Base-by-base conservation (phyloP, 768 basidiomycete genomes). In the Tricholomella constricta region DNA sequence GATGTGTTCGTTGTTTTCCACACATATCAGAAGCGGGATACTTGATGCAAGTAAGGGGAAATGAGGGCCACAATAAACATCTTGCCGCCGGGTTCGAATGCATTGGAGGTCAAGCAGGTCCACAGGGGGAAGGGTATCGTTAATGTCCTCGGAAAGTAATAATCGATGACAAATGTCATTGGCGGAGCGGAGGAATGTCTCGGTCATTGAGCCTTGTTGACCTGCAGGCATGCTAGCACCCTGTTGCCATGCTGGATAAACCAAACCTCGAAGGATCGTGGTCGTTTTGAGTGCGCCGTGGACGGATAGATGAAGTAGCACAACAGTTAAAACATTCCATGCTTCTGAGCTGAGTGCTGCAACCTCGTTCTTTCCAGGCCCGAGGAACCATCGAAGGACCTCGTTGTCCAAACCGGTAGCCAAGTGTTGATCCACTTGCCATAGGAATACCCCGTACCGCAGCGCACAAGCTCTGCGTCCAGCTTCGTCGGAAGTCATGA, bases 171-270 rank as follows among this genome's bases (percentile, higher is more conserved):
- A 88, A 22, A 92, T 69, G 8, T 70, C 69, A 57, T 88, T 91
- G 19, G 85, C 83, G 6, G 86, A 81, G 32, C 72, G 73, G 25
- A 93, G 70, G 49, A 85, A 83, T 3, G 75, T 73, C 38, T 78
- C 72, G 2, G 78, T 66, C n/a, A 75, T 62, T 22, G 72, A 67
- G 0, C 70, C 70, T 49, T 78, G 74, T 34, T 73, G 70, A 20
- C 61, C 62, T 0, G 65, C 59, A 1, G 69, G 61, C 37, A 73
- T 64, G 9, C 69, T 68, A 11, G 83, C 80, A n/a, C 75, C 80
- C 19, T 79, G 70, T 45, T 77, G 72, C 91, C 90, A 94, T 4
- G 84, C 82, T 17, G 88, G 89, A 65, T 89, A 91, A n/a, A 91
- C 79, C 15, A 94, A 67, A 12, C 89, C 89, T 49, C 78, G 72